Evolutionary conservation across 148 eudicot species (phyloP).

Genomic region (Cornus suecica): DNA sequence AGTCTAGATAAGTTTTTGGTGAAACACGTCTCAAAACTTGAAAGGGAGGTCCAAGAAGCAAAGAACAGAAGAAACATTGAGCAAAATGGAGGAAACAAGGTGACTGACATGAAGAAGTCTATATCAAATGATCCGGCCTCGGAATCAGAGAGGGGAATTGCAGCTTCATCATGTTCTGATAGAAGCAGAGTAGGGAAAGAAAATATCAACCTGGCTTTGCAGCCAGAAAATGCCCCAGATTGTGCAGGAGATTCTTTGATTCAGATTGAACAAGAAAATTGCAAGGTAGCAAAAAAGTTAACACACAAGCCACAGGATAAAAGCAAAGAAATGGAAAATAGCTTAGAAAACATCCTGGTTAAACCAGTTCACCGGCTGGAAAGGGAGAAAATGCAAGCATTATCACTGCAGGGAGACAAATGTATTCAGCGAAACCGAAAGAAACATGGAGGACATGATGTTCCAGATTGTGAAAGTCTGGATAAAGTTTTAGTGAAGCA

Average conservation of each 20-base stretch:
- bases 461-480: slow-evolving; percentile 41
- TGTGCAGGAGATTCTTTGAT: slow-evolving; percentile 4
- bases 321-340: slow-evolving; percentile 13
- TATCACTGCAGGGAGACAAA: slow-evolving; percentile 17
- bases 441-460: slow-evolving; percentile 17
- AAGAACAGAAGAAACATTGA: slow-evolving; percentile 33
- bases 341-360: slow-evolving; percentile 16
- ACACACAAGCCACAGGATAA: background rate
- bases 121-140: background rate
- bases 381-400: slow-evolving; percentile 27
- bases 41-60: slow-evolving; percentile 74
- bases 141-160: slow-evolving; percentile 2
- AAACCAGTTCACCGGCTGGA: slow-evolving; percentile 27
- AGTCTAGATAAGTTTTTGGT: slow-evolving; percentile 72
- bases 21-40: slow-evolving; percentile 64
- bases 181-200: slow-evolving; percentile 39
- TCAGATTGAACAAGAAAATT: background rate
- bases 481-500: slow-evolving; percentile 68
- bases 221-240: background rate
- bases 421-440: slow-evolving; percentile 9
- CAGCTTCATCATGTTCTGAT: slow-evolving; percentile 2
- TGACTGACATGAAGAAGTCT: slow-evolving; percentile 4
- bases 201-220: slow-evolving; percentile 34
- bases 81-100: slow-evolving; percentile 10
- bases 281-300: background rate